These are phyloP conservation scores for Grosmannia clavigera DNA, from an alignment of 2,329 filamentous ascomycete species.

Conservation along the genomic window DNA sequence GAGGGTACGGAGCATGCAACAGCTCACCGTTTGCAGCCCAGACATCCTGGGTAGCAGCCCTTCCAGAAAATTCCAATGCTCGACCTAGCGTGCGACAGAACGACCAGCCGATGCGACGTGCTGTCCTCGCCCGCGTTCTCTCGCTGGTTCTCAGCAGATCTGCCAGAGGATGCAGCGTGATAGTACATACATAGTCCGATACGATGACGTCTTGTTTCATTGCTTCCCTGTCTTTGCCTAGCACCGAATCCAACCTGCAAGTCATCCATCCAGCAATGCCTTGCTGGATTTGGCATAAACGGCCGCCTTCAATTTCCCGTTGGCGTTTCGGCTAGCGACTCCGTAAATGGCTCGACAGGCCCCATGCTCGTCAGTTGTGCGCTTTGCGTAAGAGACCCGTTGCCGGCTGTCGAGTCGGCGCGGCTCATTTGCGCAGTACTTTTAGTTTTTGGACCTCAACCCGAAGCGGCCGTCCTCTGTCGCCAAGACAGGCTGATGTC, in stretches of 20 bases:
- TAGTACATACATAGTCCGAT: background rate
- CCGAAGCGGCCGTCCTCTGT: background rate
- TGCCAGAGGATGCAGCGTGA: background rate
- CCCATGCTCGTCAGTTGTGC: background rate
- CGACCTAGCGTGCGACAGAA: slow-evolving; percentile 1
- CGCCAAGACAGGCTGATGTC: too few species aligned
- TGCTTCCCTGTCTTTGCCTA: background rate
- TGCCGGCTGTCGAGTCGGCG: background rate
- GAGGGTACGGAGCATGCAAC: too few species aligned
- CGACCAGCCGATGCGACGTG: too few species aligned
- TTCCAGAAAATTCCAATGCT: slow-evolving; percentile 7
- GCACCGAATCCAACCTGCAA: background rate
- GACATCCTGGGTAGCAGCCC: too few species aligned
- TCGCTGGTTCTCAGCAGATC: background rate
- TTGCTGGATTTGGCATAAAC: background rate
- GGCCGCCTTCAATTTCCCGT: background rate
- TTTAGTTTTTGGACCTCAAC: background rate
- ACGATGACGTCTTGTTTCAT: background rate
- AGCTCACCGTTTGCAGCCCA: too few species aligned
- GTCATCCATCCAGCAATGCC: background rate
- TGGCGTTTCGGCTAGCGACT: background rate
- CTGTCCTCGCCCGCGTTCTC: too few species aligned
- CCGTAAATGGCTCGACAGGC: background rate
- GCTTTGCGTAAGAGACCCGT: background rate
- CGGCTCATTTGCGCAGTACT: background rate